These are phyloP conservation scores for Monosporascus sp. DNA, from an alignment of 2,329 filamentous ascomycete species.

Conservation along the genomic window DNA sequence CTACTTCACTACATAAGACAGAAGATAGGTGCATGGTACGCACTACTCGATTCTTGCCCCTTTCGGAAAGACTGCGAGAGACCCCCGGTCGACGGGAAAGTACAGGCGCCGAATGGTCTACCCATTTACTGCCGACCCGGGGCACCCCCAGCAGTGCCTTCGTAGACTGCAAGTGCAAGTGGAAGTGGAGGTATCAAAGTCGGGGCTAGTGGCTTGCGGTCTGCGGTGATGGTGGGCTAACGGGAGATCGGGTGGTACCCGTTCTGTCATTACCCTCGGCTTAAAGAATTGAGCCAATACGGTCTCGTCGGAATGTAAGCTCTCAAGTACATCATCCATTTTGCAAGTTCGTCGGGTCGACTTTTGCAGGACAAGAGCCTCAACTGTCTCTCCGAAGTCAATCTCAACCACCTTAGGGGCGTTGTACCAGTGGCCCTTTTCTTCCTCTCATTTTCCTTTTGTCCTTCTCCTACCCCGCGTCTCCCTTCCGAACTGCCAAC, in stretches of 20 bases:
- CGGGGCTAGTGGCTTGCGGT: background rate
- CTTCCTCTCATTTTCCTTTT: background rate
- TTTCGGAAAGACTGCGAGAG: background rate
- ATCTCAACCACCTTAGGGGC: background rate
- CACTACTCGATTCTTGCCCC: background rate
- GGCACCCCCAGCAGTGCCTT: background rate
- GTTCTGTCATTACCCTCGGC: background rate
- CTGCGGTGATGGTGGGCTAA: background rate
- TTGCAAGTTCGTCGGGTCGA: slow-evolving; percentile 11
- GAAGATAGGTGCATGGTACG: no score
- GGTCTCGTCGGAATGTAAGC: background rate
- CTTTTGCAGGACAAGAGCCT: slow-evolving; percentile 27
- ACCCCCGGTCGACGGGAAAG: no score
- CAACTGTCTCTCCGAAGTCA: background rate
- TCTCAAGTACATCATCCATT: background rate
- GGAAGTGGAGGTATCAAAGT: background rate
- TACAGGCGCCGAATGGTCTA: no score
- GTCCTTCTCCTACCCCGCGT: background rate
- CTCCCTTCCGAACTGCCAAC: slow-evolving; percentile 9
- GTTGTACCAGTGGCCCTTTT: slow-evolving; percentile 1
- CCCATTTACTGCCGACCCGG: no score
- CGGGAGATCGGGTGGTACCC: background rate
- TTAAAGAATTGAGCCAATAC: background rate
- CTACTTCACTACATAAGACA: no score
- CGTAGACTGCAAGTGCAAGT: background rate